Base-by-base conservation (phyloP, 139 green algal genomes). In the Auxenochlorella protothecoides region DNA sequence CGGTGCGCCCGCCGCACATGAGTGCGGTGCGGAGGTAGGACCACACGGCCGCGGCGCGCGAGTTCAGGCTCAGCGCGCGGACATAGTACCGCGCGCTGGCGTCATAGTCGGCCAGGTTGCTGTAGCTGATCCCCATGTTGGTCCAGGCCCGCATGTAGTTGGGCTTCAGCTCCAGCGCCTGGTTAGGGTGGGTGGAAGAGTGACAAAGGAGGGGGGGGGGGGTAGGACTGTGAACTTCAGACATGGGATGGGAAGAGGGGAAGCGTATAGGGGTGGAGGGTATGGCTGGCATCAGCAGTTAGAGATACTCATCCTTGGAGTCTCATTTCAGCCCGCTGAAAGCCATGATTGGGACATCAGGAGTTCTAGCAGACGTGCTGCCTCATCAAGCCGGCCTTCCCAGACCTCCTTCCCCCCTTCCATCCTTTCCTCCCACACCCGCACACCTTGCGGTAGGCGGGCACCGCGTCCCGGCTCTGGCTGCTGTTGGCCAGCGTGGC, bases 101-200 rank as follows among this genome's bases (percentile, higher is more conserved):
- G 74, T 92, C 84, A 68, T 98, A 98, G 0, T 93, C 84, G 2
- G 90, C 91, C 14, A 96, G 74, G 76, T 95, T 96, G 55, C 87
- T 86, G 64, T 92, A 92, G 70, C 74, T 86, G 80, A 99, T 99
- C 68, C 95, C 95, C 90, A 99, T 94, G 86, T 99, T 99, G 66
- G 90, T 90, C 95, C 95, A 99, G 5, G 92, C 95, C 0, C 95
- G 86, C 85, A 98, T 94, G 86, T 99, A 99, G 86, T 98, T 98
- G 74, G 95, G 92, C 81, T 98, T 99, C 2, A 97, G 72, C 65
- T 97, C 89, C 64, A 99, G 85, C 7, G 95, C 95, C 53, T 76
- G 74, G 12, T 68, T 44, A 44, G 27, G 27, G 27, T 44, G 27
- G 27, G 27, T 44, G 73, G 16, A 54, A 55, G 9, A 63, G 10